A percentile compares a stretch with the other conserved stretches of the same genome.
Conservation (phyloP, 2,329 filamentous ascomycete species). For the Sordariomycetes sp. region DNA sequence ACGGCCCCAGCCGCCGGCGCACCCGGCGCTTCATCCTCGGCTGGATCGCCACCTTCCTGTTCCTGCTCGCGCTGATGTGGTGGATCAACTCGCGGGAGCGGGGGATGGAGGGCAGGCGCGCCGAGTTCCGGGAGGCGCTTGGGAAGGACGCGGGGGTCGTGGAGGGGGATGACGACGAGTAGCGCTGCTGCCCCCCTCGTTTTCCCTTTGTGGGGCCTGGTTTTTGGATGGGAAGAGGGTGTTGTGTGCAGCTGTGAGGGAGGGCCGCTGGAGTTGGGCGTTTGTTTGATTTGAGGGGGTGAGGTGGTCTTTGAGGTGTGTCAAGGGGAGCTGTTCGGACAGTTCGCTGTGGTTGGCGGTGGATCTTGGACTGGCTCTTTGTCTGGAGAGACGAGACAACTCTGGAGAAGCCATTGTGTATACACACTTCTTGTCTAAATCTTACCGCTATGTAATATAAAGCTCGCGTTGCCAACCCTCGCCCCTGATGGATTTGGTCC, state of each 20-base stretch:
- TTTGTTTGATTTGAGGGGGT: not conserved
- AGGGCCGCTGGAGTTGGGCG: not conserved
- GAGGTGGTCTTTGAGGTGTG: not conserved
- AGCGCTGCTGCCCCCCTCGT: not conserved
- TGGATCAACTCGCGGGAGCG: slow-evolving; percentile 5
- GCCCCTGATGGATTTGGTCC: too few relatives aligned
- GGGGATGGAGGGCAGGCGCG: not conserved
- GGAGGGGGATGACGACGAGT: too few relatives aligned
- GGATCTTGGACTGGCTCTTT: not conserved
- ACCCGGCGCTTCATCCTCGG: slow-evolving; percentile 6
- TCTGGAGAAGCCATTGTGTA: too few relatives aligned
- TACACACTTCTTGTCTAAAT: too few relatives aligned
- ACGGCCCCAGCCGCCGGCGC: slow-evolving; percentile 7
- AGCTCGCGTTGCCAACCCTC: too few relatives aligned
- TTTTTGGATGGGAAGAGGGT: not conserved
- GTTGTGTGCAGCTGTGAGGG: not conserved
- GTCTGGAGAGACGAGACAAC: too few relatives aligned
- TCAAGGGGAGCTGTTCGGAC: not conserved
- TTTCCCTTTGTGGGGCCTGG: not conserved
- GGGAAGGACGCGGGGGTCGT: not conserved
- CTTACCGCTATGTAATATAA: too few relatives aligned
- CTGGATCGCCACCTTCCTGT: slow-evolving; percentile 9
- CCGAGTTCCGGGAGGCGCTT: not conserved
- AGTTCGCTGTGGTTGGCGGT: not conserved
- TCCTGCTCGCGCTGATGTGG: slow-evolving; percentile 8